phyloP scores from a whole-genome alignment of 208 protist genomes.

The Kentomonas sorsogonicus region DNA sequence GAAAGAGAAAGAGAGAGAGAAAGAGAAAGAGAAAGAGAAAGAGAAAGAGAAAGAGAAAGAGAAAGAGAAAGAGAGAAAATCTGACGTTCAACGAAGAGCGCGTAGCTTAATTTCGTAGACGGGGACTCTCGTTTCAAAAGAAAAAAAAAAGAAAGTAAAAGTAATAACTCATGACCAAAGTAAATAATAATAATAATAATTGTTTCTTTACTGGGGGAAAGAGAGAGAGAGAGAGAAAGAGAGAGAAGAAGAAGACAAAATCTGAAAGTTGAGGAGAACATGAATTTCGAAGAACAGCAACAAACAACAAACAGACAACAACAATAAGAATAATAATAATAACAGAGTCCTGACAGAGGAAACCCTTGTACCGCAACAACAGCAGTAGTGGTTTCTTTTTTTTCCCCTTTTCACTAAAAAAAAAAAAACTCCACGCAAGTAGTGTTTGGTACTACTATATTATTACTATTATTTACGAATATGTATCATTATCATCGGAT shows the following conservation, averaged over 20 bases:
- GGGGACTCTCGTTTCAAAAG: not conserved
- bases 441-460: too few species aligned
- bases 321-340: not conserved
- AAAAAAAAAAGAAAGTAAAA: constrained; percentile 1
- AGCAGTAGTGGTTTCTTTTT: too few species aligned
- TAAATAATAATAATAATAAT: constrained; percentile 1
- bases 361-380: too few species aligned
- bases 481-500: too few species aligned
- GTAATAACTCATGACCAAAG: not conserved
- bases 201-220: constrained; percentile 6
- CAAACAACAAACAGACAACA: not conserved
- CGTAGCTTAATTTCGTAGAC: not conserved
- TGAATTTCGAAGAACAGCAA: not conserved
- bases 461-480: too few species aligned
- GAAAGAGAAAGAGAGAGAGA: constrained; percentile 6
- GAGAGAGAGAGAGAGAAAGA: not conserved
- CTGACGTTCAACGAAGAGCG: not conserved
- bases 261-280: too few species aligned
- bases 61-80: not conserved
- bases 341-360: too few species aligned
- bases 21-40: constrained; percentile 7
- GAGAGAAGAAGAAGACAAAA: not conserved
- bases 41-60: constrained; percentile 6
- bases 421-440: too few species aligned
- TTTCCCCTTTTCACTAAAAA: too few species aligned